Percentiles rank a stretch among this genome's conserved stretches.
Evolutionary conservation across 73 alveolate genomes (phyloP).

Genomic region (Paramecium pentaurelia): DNA sequence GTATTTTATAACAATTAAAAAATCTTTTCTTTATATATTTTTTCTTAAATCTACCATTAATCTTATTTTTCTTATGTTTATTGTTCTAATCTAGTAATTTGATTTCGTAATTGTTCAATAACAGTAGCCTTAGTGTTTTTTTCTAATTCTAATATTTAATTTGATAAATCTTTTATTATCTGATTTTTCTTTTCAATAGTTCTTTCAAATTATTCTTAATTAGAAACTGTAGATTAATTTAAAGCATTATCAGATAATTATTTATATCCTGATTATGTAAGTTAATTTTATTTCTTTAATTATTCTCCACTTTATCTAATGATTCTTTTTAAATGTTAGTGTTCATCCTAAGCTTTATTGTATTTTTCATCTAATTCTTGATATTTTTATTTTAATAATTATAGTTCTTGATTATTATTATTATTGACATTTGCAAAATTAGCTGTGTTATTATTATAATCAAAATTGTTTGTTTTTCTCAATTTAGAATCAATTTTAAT

Average conservation of each 20-base stretch:
- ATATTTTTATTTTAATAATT: background rate
- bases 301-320: background rate
- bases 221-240: background rate
- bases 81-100: background rate
- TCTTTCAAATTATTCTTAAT: slow-evolving; percentile 1
- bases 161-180: background rate
- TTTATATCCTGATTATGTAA: background rate
- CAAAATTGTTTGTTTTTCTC: background rate
- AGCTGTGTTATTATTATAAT: background rate
- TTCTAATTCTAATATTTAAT: background rate
- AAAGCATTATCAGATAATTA: background rate
- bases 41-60: background rate
- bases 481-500: background rate
- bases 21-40: background rate
- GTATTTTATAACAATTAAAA: background rate
- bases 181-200: background rate
- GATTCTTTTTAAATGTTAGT: background rate
- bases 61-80: background rate
- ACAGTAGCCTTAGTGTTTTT: background rate
- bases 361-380: background rate
- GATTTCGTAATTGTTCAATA: background rate
- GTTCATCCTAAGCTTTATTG: background rate
- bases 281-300: background rate
- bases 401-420: background rate
- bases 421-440: background rate